These are phyloP conservation scores for Cupressus sempervirens DNA, from an alignment of 75 land plant species.

Conservation along the genomic window DNA sequence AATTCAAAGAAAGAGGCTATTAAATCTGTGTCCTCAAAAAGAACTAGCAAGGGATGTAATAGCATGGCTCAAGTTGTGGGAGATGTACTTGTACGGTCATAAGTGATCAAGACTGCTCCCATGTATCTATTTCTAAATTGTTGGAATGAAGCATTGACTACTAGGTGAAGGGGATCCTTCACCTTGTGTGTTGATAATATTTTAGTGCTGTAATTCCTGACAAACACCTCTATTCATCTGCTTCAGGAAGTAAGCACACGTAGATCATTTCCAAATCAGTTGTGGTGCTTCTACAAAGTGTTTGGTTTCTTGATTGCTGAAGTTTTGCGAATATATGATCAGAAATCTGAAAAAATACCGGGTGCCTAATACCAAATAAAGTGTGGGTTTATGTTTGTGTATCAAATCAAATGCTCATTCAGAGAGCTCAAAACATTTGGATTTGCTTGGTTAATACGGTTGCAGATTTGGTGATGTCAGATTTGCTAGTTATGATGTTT, in stretches of 20 bases:
- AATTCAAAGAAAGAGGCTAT: conserved; percentile 2
- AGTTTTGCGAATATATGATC: neutral
- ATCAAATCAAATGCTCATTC: neutral
- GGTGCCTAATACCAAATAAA: neutral
- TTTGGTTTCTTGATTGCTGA: neutral
- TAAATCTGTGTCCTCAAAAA: conserved; percentile 9
- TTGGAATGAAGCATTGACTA: conserved; percentile 1
- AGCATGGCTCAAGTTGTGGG: conserved; percentile 8
- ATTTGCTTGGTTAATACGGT: neutral
- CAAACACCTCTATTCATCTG: neutral
- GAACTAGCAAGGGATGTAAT: conserved; percentile 9
- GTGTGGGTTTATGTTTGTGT: neutral
- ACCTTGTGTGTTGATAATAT: neutral
- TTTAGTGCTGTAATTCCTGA: neutral
- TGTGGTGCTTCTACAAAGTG: neutral
- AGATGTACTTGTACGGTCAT: conserved; percentile 10
- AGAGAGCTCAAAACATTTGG: neutral
- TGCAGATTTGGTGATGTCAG: neutral
- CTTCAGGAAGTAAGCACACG: neutral
- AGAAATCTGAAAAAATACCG: neutral
- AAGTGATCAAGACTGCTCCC: neutral
- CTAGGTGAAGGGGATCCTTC: neutral
- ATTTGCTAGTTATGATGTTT: neutral
- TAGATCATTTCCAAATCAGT: neutral
- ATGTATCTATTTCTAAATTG: neutral